Conservation (phyloP, 345 rosid genomes). For the Pugionium dolabratum region DNA sequence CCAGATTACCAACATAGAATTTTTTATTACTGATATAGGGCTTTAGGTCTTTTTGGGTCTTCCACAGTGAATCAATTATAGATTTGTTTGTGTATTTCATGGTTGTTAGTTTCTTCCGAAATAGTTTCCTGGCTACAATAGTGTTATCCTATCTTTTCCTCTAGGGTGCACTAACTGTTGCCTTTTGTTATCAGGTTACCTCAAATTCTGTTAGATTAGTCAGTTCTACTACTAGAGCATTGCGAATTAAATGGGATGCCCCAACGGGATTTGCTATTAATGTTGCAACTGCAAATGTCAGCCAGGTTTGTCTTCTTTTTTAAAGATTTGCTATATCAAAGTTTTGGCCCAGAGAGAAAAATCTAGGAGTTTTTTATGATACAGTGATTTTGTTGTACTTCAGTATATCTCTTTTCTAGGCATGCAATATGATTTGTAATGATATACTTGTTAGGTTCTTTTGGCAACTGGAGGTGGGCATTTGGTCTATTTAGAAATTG, state of each 20-base stretch:
- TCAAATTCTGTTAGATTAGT: constrained; percentile 89
- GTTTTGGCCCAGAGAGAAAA: neutral
- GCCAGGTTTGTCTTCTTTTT: constrained; percentile 65
- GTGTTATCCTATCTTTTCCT: constrained; percentile 10
- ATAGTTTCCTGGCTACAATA: constrained; percentile 9
- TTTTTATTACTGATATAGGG: no score
- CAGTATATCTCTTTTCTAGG: constrained; percentile 8
- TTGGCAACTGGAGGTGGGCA: constrained; percentile 97
- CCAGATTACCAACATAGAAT: neutral
- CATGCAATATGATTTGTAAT: constrained; percentile 20
- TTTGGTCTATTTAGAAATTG: constrained; percentile 88
- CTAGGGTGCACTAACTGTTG: constrained; percentile 11
- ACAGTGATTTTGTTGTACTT: constrained; percentile 3
- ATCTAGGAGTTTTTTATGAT: neutral
- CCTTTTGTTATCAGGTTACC: constrained; percentile 62
- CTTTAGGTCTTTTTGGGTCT: neutral
- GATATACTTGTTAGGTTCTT: constrained; percentile 59
- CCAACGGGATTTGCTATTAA: constrained; percentile 80
- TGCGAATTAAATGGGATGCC: constrained; percentile 75
- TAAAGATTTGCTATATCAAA: neutral
- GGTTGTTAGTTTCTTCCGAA: constrained; percentile 1
- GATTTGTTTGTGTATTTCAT: neutral
- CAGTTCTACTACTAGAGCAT: constrained; percentile 70
- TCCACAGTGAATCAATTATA: neutral
- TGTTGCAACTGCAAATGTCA: constrained; percentile 95